Percentiles rank a stretch among this genome's conserved stretches.
phyloP scores from a whole-genome alignment of 371 early-diverging fungal species.

The Mucor sp. region DNA sequence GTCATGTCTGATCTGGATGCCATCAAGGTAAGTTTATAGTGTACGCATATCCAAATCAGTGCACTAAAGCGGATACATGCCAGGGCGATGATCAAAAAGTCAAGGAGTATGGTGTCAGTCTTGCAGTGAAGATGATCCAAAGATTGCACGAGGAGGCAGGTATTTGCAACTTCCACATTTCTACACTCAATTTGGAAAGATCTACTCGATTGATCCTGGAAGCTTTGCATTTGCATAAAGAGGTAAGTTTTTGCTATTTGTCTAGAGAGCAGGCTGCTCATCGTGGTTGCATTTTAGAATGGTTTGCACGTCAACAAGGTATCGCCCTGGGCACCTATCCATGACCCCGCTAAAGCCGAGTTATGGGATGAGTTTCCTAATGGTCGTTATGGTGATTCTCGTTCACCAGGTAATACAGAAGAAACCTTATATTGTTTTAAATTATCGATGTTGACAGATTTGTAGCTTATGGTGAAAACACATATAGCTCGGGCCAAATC shows the following conservation, averaged over 20 bases:
- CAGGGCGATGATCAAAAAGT: constrained; percentile 88
- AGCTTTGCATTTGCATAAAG: constrained; percentile 40
- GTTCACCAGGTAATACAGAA: constrained; percentile 67
- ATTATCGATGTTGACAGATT: not conserved
- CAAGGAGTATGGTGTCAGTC: constrained; percentile 86
- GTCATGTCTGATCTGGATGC: constrained; percentile 73
- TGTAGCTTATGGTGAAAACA: constrained; percentile 48
- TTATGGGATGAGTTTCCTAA: constrained; percentile 98
- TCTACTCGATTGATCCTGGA: constrained; percentile 85
- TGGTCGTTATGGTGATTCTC: constrained; percentile 95
- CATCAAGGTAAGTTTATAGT: constrained; percentile 60
- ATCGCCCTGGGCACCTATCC: constrained; percentile 27
- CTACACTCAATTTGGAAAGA: constrained; percentile 88
- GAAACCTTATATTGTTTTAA: not conserved
- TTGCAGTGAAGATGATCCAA: constrained; percentile 74
- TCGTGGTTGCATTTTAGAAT: not conserved
- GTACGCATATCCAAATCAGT: not conserved
- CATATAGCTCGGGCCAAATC: constrained; percentile 75
- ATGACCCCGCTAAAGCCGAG: constrained; percentile 47
- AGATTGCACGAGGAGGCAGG: constrained; percentile 56
- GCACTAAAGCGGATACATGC: not conserved
- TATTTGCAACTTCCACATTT: constrained; percentile 72
- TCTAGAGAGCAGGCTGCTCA: not conserved
- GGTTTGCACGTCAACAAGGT: not conserved
- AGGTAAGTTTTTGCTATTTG: not conserved